Base-by-base conservation (phyloP, 169 alveolate species). In the Eimeria tenella region DNA sequence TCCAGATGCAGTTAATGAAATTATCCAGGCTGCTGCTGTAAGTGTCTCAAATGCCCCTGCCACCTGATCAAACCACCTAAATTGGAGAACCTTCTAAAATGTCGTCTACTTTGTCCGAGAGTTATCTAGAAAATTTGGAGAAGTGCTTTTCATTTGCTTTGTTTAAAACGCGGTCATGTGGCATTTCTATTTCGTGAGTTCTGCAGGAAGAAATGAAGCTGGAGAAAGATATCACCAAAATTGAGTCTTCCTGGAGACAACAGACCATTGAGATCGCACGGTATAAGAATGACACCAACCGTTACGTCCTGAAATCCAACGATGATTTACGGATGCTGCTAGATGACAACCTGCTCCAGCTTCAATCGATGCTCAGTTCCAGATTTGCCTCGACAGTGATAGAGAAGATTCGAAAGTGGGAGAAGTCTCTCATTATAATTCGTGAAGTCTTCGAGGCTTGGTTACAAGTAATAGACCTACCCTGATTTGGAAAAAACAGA, bases 391-490 rank as follows among this genome's bases (percentile, higher is more conserved):
- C 95, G 13, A 96, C 97, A 89, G 98, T 98, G 95, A 92, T 96
- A 84, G 97, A 95, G 8, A 94, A 96, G 95, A 98, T 98, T 31
- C 96, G 97, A 95, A 95, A 97, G 90, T 97, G 99, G 98, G 99
- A 98, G 92, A 97, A 97, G 94, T 98, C 98, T 70, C 97, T 98
- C 63, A 97, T 97, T 68, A 97, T 96, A 70, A 98, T 98, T 92
- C 93, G 96, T 92, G 99, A 98, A 95, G 98, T 97, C 8, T 97
- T 98, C 63, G 99, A 97, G 71, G 97, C 97, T 25, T 98, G 99
- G 99, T 97, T 98, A 52, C 97, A 96, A 84, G 96, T 94, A 93
- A 25, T 83, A 50, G 63, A 15, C 10, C 49, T 31, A 11, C 88
- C 11, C 52, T 58, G 21, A 17, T 11, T 58, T 17, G 21, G 68